Base-by-base conservation (phyloP, 768 basidiomycete genomes). In the Termitomyces sp. region DNA sequence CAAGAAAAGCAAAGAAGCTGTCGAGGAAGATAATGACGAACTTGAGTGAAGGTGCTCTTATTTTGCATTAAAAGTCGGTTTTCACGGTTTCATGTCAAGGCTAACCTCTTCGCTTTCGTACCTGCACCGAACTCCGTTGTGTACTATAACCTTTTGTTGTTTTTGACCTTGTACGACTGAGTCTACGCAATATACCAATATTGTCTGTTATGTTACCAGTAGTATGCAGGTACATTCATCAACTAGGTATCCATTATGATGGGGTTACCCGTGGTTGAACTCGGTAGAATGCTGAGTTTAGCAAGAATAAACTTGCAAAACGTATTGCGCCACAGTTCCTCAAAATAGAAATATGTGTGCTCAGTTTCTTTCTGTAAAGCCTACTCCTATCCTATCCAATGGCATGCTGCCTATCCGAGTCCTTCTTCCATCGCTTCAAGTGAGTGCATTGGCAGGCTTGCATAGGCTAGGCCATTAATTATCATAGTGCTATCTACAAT, bases 1-100 rank as follows among this genome's bases (percentile, higher is more conserved):
- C 2, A 79, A 79, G 74, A 85, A 82, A 73, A 76, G 75, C 60
- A 82, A 82, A 65, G 81, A 72, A 60, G 65, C 71, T 26, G 65
- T 80, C 20, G 81, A 82, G 53, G 81, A 82, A 13, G 76, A 77
- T 7, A 72, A 75, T 36, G 78, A 78, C 34, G 73, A 74, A 62
- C 20, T 14, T 34, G 63, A 66, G n/a, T 64, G 39, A 55, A 20
- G 32, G 13, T 18, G 24, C 5, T 27, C 20, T 45, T 37, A 20
- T 33, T 8, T 18, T 9, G 4, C 34, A 24, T 52, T 22, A 22
- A 40, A 34, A 34, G 20, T 49, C 26, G 30, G 32, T 44, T 33
- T 14, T 7, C 33, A 8, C 10, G n/a, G 10, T 53, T 54, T 18
- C 34, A 10, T 18, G 32, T 33, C 9, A 2, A 33, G 39, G 8